Evolutionary conservation across 305 asterid genomes (phyloP).

Genomic region (Fraxinus paxiana): DNA sequence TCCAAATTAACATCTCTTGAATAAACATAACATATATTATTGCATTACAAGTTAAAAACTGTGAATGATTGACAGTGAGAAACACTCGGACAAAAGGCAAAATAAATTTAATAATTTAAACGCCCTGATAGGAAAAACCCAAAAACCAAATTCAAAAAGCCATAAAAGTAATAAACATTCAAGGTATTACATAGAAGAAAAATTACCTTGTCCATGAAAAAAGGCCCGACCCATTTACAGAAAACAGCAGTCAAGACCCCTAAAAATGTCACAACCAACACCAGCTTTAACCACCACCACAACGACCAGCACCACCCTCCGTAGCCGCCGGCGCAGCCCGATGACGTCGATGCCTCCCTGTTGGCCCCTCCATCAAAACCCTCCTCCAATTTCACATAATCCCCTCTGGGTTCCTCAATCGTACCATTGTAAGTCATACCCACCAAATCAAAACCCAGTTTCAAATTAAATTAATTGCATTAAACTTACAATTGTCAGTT

Average conservation of each 20-base stretch:
- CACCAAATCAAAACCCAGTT: neutral
- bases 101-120: neutral
- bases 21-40: neutral
- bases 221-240: slow-evolving; percentile 75
- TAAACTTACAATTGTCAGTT: neutral
- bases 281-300: slow-evolving; percentile 81
- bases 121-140: neutral
- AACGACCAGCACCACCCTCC: slow-evolving; percentile 49
- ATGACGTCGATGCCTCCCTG: slow-evolving; percentile 35
- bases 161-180: neutral
- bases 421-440: slow-evolving; percentile 37
- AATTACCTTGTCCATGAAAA: slow-evolving; percentile 68
- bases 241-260: slow-evolving; percentile 55
- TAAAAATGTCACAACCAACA: slow-evolving; percentile 43
- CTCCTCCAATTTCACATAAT: slow-evolving; percentile 55
- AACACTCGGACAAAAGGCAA: neutral
- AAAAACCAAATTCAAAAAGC: neutral
- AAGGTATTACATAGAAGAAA: neutral
- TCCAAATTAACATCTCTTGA: neutral
- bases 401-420: slow-evolving; percentile 33
- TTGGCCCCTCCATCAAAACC: slow-evolving; percentile 20
- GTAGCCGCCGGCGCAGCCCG: slow-evolving; percentile 22
- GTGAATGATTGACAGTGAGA: neutral
- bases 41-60: neutral
- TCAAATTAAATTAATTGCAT: neutral